phyloP scores from a whole-genome alignment of 2,329 filamentous ascomycete species.

The Cylindrodendrum hubeiense region DNA sequence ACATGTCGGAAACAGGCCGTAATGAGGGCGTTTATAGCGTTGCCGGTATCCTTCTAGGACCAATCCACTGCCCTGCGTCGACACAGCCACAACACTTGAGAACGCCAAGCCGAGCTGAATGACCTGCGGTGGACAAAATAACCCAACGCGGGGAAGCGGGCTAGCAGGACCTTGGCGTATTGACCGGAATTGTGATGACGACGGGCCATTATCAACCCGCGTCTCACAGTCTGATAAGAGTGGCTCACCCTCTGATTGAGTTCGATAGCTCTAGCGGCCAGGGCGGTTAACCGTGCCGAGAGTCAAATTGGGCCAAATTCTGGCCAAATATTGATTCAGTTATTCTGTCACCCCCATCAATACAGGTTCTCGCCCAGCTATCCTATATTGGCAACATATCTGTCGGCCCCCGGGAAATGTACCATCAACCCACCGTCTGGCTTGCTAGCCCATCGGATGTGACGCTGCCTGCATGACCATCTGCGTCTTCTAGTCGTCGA shows the following conservation, averaged over 20 bases:
- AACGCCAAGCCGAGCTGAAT: slow-evolving; percentile 41
- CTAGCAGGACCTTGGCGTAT: slow-evolving; percentile 4
- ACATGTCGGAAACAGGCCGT: slow-evolving; percentile 15
- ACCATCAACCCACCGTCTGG: not conserved
- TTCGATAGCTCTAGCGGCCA: not conserved
- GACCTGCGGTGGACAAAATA: slow-evolving; percentile 10
- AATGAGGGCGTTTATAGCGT: slow-evolving; percentile 34
- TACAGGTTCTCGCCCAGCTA: slow-evolving; percentile 23
- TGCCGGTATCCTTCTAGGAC: slow-evolving; percentile 19
- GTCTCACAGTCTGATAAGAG: not conserved
- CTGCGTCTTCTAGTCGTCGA: slow-evolving; percentile 6
- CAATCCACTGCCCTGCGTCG: slow-evolving; percentile 36
- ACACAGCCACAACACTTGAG: slow-evolving; percentile 36
- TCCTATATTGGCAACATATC: slow-evolving; percentile 7
- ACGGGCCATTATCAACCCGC: slow-evolving; percentile 3
- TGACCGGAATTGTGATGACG: slow-evolving; percentile 8
- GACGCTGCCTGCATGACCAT: slow-evolving; percentile 15
- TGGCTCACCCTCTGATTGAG: not conserved
- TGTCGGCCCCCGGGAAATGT: not conserved
- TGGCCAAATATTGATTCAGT: not conserved
- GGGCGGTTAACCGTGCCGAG: not conserved
- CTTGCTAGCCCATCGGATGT: not conserved
- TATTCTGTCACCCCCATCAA: not conserved
- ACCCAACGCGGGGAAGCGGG: slow-evolving; percentile 24
- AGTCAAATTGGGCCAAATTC: not conserved